Conservation (phyloP, 2,329 filamentous ascomycete species). For the Myriosclerotinia curreyana region DNA sequence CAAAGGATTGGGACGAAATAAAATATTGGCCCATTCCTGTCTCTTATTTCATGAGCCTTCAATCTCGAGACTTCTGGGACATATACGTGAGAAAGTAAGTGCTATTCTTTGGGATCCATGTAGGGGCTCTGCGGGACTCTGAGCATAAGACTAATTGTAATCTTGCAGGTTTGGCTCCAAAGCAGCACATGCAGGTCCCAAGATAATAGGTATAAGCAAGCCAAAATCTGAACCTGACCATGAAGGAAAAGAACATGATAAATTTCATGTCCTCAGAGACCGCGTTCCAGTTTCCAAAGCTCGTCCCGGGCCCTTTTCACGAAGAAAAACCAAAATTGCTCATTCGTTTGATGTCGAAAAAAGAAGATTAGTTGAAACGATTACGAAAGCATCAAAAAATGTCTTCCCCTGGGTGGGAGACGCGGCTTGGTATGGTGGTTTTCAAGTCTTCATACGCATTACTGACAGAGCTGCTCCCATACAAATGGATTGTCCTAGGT, state of each 20-base stretch:
- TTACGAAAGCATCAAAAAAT: not conserved
- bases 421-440: not conserved
- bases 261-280: not conserved
- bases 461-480: not conserved
- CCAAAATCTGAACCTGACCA: too few species aligned
- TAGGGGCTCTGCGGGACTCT: not conserved
- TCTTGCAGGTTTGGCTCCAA: not conserved
- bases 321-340: not conserved
- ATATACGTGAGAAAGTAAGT: slow-evolving; percentile 10
- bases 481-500: slow-evolving; percentile 1
- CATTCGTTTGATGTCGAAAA: slow-evolving; percentile 8
- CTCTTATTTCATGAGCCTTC: slow-evolving; percentile 5
- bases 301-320: not conserved
- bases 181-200: not conserved
- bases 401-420: not conserved
- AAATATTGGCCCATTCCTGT: not conserved
- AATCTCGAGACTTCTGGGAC: slow-evolving; percentile 8
- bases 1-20: slow-evolving; percentile 1
- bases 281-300: too few species aligned
- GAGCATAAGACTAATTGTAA: not conserved
- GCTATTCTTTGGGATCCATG: not conserved
- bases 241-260: too few species aligned
- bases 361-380: not conserved
- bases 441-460: not conserved
- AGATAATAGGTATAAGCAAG: not conserved